phyloP scores from a whole-genome alignment of 306 rosid species.

The Vicia villosa region DNA sequence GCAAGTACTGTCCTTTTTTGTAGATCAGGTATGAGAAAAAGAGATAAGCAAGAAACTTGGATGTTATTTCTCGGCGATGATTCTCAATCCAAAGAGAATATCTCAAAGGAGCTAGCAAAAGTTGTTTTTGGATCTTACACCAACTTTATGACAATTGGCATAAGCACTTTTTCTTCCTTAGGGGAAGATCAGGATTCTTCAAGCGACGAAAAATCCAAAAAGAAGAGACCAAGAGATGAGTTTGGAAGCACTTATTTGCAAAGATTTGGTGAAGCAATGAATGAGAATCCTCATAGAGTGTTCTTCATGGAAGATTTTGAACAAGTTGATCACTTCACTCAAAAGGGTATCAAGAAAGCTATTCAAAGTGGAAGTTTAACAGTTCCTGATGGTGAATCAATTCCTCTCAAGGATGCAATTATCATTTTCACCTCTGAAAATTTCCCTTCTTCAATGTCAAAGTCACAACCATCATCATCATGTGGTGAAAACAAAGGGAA shows the following conservation, averaged over 20 bases:
- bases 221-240: constrained; percentile 60
- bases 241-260: constrained; percentile 55
- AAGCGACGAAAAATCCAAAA: constrained; percentile 38
- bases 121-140: constrained; percentile 68
- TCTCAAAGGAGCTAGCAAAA: constrained; percentile 75
- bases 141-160: constrained; percentile 50
- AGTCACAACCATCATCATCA: constrained; percentile 34
- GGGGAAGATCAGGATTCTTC: constrained; percentile 25
- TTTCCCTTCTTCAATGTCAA: constrained; percentile 34
- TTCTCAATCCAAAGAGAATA: constrained; percentile 57
- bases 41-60: constrained; percentile 62
- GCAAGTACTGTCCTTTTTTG: constrained; percentile 60
- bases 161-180: constrained; percentile 49
- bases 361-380: constrained; percentile 61
- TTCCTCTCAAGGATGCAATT: constrained; percentile 75
- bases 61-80: constrained; percentile 60
- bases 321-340: constrained; percentile 58
- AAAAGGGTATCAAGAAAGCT: constrained; percentile 64
- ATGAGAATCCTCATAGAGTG: constrained; percentile 84
- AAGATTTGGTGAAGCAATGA: constrained; percentile 71
- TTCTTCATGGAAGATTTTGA: constrained; percentile 80
- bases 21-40: constrained; percentile 58
- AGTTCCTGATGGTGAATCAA: constrained; percentile 54
- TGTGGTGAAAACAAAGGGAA: constrained; percentile 37
- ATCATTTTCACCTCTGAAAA: constrained; percentile 65